Evolutionary conservation across 306 rosid species (phyloP).

Genomic region (Acacia crassicarpa): DNA sequence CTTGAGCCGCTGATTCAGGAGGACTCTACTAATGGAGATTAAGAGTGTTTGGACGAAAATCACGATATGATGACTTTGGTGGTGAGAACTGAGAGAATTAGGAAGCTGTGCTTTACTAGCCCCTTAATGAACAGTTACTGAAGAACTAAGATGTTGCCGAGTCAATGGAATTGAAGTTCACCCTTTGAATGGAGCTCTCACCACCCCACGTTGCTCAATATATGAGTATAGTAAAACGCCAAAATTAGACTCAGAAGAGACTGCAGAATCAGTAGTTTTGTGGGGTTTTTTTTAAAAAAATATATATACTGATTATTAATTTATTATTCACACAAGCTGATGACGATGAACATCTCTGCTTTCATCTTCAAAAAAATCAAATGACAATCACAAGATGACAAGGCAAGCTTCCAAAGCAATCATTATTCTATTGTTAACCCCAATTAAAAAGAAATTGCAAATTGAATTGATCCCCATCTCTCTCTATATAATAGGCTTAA

Average conservation of each 20-base stretch:
- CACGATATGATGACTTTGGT: constrained; percentile 34
- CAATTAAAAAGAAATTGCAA: constrained; percentile 22
- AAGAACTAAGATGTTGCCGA: constrained; percentile 12
- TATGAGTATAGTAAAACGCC: constrained; percentile 36
- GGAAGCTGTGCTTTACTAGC: constrained; percentile 14
- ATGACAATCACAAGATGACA: constrained; percentile 58
- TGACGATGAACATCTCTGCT: constrained; percentile 36
- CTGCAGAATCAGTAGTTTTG: constrained; percentile 44
- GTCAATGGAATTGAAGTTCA: constrained; percentile 28
- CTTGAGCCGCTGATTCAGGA: constrained; percentile 49
- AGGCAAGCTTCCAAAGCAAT: constrained; percentile 57
- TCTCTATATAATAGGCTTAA: constrained; percentile 35
- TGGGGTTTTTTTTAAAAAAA: constrained; percentile 15
- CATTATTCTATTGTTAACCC: constrained; percentile 18
- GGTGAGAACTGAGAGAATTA: constrained; percentile 3
- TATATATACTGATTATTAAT: constrained; percentile 11
- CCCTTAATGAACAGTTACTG: constrained; percentile 22
- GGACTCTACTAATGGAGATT: constrained; percentile 29
- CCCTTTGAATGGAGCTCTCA: constrained; percentile 28
- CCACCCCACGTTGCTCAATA: constrained; percentile 29
- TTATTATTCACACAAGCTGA: constrained; percentile 33
- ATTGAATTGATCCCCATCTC: constrained; percentile 35
- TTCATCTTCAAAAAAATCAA: constrained; percentile 49
- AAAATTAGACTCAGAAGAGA: constrained; percentile 57
- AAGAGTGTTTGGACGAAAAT: constrained; percentile 29